Base-by-base conservation (phyloP, 2,329 filamentous ascomycete species). In the Dendryphion nanum region DNA sequence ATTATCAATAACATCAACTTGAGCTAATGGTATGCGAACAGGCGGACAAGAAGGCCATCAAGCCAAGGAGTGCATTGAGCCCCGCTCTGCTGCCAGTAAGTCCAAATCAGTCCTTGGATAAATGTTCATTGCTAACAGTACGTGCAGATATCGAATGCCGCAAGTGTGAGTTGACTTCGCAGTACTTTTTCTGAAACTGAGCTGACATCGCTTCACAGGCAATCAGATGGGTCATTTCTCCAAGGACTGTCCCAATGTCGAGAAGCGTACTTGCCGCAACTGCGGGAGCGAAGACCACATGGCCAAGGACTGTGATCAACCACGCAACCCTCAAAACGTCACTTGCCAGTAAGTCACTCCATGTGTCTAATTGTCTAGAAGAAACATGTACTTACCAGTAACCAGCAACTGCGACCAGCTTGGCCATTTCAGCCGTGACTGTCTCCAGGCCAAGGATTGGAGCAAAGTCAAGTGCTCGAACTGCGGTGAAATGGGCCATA, bases 321-420 rank as follows among this genome's bases (percentile, higher is more conserved):
- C 63, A 7, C 50, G 47, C 7, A 65, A 66, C 40, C 67, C 55
- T 8, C 55, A 50, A 20, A 60, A 74, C 65, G 45, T 61, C 2
- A 61, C 57, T 41, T 78, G 75, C 64, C 71, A n/a, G n/a, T n/a
- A n/a, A n/a, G n/a, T n/a, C n/a, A n/a, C n/a, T n/a, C n/a, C n/a
- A n/a, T 75, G n/a, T n/a, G n/a, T n/a, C n/a, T n/a, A n/a, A n/a
- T n/a, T n/a, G n/a, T n/a, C n/a, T n/a, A n/a, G n/a, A n/a, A n/a
- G n/a, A n/a, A n/a, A n/a, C n/a, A n/a, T n/a, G n/a, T n/a, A n/a
- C n/a, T n/a, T n/a, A n/a, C n/a, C n/a, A n/a, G n/a, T n/a, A n/a
- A n/a, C n/a, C n/a, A n/a, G 29, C 53, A 86, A 85, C 64, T 86
- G 83, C 55, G 81, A 83, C 16, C 63, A 80, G 45, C 75, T 77